phyloP scores from a whole-genome alignment of 2,329 filamentous ascomycete species.

The Hymenotorrendiella dingleyae region DNA sequence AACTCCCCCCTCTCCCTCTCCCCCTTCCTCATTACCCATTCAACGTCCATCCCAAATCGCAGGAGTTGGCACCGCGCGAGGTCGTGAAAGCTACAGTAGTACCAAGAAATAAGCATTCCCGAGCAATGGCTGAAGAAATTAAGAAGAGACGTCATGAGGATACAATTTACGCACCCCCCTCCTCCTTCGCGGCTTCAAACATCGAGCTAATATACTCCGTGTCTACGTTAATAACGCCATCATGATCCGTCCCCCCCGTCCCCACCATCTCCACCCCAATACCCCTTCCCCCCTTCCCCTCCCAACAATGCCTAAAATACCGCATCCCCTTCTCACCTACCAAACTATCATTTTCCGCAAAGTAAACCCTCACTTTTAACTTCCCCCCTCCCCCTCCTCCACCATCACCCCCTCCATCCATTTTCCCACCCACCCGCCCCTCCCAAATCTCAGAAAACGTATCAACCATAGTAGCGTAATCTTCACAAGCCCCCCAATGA shows the following conservation, averaged over 20 bases:
- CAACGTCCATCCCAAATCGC: no score
- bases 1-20: no score
- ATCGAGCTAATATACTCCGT: constrained; percentile 10
- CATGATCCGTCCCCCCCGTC: constrained; percentile 35
- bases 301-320: constrained; percentile 40
- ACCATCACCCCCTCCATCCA: no score
- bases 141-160: no score
- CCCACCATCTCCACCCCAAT: constrained; percentile 32
- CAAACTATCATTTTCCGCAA: constrained; percentile 36
- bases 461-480: constrained; percentile 17
- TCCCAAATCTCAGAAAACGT: constrained; percentile 15
- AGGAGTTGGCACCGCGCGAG: no score
- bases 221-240: constrained; percentile 22
- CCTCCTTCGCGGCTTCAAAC: constrained; percentile 3
- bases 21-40: no score
- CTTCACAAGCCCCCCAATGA: constrained; percentile 18
- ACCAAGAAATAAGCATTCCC: no score
- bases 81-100: no score
- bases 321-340: constrained; percentile 36
- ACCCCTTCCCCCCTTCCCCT: constrained; percentile 19
- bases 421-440: no score
- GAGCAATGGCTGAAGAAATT: no score
- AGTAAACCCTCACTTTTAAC: constrained; percentile 22
- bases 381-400: constrained; percentile 9
- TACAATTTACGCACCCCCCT: no score